Evolutionary conservation across 2,329 filamentous ascomycete genomes (phyloP).

Genomic region (Colletotrichum kahawae): DNA sequence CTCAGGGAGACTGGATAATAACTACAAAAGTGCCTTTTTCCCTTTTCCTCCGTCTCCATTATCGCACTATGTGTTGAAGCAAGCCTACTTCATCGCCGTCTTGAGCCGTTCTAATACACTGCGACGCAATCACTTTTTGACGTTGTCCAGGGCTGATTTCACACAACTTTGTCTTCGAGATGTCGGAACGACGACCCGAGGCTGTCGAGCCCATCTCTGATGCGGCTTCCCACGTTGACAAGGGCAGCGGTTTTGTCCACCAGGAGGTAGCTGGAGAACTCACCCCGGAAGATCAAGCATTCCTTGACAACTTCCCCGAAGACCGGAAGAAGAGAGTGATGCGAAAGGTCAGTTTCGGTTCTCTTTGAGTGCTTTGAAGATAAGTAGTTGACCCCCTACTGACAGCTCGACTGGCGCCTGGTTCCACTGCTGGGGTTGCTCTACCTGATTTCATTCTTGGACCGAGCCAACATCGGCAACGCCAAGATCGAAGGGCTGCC

Average conservation of each 20-base stretch:
- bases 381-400: fast-evolving
- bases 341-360: neutral
- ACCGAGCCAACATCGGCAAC: conserved; percentile 55
- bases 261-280: neutral
- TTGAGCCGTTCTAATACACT: neutral
- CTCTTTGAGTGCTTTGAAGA: neutral
- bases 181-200: neutral
- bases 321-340: neutral
- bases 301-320: neutral
- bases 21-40: neutral
- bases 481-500: conserved; percentile 51
- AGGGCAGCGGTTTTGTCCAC: neutral
- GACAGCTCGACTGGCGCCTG: conserved; percentile 24
- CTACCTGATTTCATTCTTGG: conserved; percentile 63
- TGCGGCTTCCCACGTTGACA: neutral
- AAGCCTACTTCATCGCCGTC: neutral
- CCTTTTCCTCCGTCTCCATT: neutral
- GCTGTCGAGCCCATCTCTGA: neutral
- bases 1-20: neutral
- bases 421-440: conserved; percentile 59
- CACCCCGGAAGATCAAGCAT: neutral
- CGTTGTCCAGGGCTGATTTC: neutral
- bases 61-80: neutral
- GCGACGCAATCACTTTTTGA: fast-evolving
- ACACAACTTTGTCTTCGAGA: neutral